Evolutionary conservation across 106 monocot genomes (phyloP).

Genomic region (Amphibolis antarctica): DNA sequence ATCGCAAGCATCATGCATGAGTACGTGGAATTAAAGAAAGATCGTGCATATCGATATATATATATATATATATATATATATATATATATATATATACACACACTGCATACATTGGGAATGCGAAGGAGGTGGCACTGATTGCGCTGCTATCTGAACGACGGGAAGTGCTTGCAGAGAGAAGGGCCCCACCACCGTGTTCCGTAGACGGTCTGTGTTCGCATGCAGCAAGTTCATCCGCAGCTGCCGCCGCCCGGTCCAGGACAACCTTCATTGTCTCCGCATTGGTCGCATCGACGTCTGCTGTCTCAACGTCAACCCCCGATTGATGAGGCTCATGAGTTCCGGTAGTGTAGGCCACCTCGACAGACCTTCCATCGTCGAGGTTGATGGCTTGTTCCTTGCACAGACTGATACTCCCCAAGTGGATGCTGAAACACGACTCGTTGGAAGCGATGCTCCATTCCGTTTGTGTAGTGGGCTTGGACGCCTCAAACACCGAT

Average conservation of each 20-base stretch:
- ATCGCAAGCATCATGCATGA: background rate
- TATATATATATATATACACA: background rate
- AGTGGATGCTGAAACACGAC: slow-evolving; percentile 61
- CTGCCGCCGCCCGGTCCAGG: background rate
- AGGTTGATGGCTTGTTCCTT: background rate
- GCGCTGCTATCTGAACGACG: slow-evolving; percentile 4
- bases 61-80: too few species aligned
- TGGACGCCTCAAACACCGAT: slow-evolving; percentile 34
- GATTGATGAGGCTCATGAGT: background rate
- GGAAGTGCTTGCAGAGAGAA: background rate
- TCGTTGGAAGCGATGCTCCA: slow-evolving; percentile 82
- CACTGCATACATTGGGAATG: slow-evolving; percentile 6
- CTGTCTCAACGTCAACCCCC: background rate
- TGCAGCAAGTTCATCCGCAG: background rate
- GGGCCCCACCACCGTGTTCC: too few species aligned
- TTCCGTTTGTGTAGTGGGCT: slow-evolving; percentile 36
- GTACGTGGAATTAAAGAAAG: too few species aligned
- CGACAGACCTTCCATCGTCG: background rate
- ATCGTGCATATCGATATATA: too few species aligned
- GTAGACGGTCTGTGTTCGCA: background rate
- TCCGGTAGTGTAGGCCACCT: background rate
- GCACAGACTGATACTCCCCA: background rate
- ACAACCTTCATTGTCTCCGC: background rate
- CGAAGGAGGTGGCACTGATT: slow-evolving; percentile 3
- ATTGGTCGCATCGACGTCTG: background rate